Percentiles rank a stretch among this genome's conserved stretches.
phyloP scores from a whole-genome alignment of 208 protist genomes.

The Endotrypanum monterogeii region DNA sequence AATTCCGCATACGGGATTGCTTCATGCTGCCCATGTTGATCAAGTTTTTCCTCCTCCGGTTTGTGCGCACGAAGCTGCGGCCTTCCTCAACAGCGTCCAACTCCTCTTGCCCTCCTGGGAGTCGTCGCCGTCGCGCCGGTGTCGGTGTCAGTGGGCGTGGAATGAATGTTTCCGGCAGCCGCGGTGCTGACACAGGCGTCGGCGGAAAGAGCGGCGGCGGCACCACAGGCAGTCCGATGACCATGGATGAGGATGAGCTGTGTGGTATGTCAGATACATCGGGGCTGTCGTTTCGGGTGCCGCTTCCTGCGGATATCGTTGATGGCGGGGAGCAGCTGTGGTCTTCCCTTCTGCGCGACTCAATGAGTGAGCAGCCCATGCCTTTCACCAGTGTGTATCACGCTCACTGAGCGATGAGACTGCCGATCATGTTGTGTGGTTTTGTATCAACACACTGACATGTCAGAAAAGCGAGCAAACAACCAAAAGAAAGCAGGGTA shows the following conservation, averaged over 20 bases:
- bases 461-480: no score
- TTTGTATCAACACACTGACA: neutral
- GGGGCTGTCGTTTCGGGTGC: conserved; percentile 56
- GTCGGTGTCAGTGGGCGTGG: neutral
- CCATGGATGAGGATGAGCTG: neutral
- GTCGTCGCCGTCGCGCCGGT: conserved; percentile 13
- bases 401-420: neutral
- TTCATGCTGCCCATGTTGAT: conserved; percentile 66
- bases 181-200: neutral
- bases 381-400: conserved; percentile 19
- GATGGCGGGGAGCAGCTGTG: conserved; percentile 63
- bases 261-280: conserved; percentile 12
- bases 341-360: conserved; percentile 26
- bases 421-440: neutral
- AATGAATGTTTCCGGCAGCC: neutral
- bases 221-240: neutral
- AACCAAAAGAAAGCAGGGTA: no score
- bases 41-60: conserved; percentile 74
- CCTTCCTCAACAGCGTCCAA: conserved; percentile 6
- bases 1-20: conserved; percentile 63
- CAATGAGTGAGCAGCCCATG: conserved; percentile 32
- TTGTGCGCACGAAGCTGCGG: conserved; percentile 46
- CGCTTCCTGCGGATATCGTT: conserved; percentile 62
- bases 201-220: neutral
- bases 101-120: conserved; percentile 2